Evolutionary conservation across 2,329 filamentous ascomycete genomes (phyloP), one percentile per base, ranked within the genome.

Genomic region (Aspergillus costaricaensis): DNA sequence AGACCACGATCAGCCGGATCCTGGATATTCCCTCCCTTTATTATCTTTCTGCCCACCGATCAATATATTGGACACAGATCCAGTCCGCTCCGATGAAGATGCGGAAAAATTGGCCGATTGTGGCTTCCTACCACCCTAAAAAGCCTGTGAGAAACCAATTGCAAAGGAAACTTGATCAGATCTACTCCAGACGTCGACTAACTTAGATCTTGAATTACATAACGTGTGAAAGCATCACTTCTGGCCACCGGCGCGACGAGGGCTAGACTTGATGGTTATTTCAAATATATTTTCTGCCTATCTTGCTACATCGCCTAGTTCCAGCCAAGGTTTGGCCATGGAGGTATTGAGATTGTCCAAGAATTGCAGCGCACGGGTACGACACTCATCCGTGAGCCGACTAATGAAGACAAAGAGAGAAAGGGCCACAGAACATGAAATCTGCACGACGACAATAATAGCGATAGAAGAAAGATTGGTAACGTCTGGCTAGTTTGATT

Each of bases 1-100:
- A 59, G 50, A 38, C 50, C 44, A 41, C 53, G 32, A 44, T 47
- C 41, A 30, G 55, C 59, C 48, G 41, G 47, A 17, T 41, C 27
- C 48, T 44, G 12, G 25, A 50, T 57, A 17, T 36, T 57, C 38
- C 25, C 47, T 50, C 47, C 47, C 47, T 50, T 50, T 30, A 32
- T 50, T 25, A 50, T 50, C 25, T n/a, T 50, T 50, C 25, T 50
- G 17, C 15, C 47, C 15, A 55, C 25, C 53, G 39, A 32, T 30
- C 53, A 55, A 55, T 55, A 55, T 55, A 55, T 55, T 55, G 53
- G 21, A 55, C 27, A 25, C 38, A 44, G 53, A 32, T 47, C 21
- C 25, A 23, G 27, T 21, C 39, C 15, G 25, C 25, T 55, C 53
- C 39, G 39, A 44, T 55, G 10, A 25, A n/a, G 30, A 36, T 32